Evolutionary conservation across 768 basidiomycete genomes (phyloP).

Genomic region (Tubosaeta sp.): DNA sequence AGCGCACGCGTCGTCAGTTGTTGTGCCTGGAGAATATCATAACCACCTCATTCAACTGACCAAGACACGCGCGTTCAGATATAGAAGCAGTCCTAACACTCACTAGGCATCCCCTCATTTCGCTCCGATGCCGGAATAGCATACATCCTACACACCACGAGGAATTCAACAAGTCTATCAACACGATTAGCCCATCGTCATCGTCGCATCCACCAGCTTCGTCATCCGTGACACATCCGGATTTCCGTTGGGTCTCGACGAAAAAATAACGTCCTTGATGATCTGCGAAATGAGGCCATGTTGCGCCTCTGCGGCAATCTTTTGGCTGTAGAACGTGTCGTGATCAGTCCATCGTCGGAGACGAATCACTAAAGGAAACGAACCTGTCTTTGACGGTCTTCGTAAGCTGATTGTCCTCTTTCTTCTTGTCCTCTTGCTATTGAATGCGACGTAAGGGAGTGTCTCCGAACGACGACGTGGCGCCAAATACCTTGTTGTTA

Average conservation of each 20-base stretch:
- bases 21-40: too few relatives aligned
- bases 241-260: slow-evolving; percentile 37
- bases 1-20: background rate
- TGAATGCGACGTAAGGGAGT: background rate
- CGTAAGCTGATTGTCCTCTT: slow-evolving; percentile 79
- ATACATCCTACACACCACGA: background rate
- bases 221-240: slow-evolving; percentile 20
- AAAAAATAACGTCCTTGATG: slow-evolving; percentile 90
- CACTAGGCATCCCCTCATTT: background rate
- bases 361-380: slow-evolving; percentile 11
- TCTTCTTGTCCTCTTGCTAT: slow-evolving; percentile 67
- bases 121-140: background rate
- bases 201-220: slow-evolving; percentile 36
- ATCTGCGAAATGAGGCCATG: slow-evolving; percentile 93
- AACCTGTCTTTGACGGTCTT: slow-evolving; percentile 93
- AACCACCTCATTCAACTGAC: too few relatives aligned
- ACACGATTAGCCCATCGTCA: slow-evolving; percentile 26
- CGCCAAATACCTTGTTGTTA: slow-evolving; percentile 37
- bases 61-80: background rate
- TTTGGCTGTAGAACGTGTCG: slow-evolving; percentile 49
- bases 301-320: slow-evolving; percentile 86
- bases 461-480: background rate
- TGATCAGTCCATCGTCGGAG: background rate
- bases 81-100: background rate
- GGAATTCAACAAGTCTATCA: background rate